phyloP scores from a whole-genome alignment of 2,329 filamentous ascomycete genomes.

The Orbilia oligospora region DNA sequence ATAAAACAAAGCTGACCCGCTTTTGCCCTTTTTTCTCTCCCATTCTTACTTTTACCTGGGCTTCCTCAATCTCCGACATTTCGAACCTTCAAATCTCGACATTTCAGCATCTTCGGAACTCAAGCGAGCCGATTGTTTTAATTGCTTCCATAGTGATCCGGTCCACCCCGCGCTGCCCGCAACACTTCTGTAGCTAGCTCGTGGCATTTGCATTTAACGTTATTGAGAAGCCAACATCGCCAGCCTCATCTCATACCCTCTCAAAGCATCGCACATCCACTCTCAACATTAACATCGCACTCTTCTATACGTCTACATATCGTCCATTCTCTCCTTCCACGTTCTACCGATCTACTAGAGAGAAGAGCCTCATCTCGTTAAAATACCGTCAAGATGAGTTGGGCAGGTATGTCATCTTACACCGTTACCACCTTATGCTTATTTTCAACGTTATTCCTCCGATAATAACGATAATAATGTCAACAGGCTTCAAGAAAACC shows the following conservation, averaged over 20 bases:
- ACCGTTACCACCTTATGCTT: not conserved
- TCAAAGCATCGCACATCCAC: slow-evolving; percentile 51
- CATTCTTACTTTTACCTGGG: not conserved
- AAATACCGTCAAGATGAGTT: slow-evolving; percentile 53
- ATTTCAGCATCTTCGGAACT: not conserved
- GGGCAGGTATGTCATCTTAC: slow-evolving; percentile 46
- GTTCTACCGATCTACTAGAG: slow-evolving; percentile 8
- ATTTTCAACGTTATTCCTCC: not conserved
- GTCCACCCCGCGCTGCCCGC: slow-evolving; percentile 18
- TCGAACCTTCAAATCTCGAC: not conserved
- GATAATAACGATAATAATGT: slow-evolving; percentile 15
- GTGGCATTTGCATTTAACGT: slow-evolving; percentile 19
- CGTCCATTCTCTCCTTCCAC: not conserved
- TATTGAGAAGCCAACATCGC: slow-evolving; percentile 35
- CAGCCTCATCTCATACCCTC: slow-evolving; percentile 51
- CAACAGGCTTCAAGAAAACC: slow-evolving; percentile 88
- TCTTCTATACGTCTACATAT: slow-evolving; percentile 13
- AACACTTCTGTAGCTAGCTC: slow-evolving; percentile 5
- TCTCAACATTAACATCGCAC: slow-evolving; percentile 3
- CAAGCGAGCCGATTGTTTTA: slow-evolving; percentile 9
- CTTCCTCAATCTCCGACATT: not conserved
- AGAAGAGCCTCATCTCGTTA: slow-evolving; percentile 16
- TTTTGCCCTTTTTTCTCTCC: slow-evolving; percentile 14
- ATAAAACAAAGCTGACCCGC: slow-evolving; percentile 27
- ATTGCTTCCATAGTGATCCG: slow-evolving; percentile 24